Conservation (phyloP, 208 protist genomes). For the Ichthyophonus hoferi region DNA sequence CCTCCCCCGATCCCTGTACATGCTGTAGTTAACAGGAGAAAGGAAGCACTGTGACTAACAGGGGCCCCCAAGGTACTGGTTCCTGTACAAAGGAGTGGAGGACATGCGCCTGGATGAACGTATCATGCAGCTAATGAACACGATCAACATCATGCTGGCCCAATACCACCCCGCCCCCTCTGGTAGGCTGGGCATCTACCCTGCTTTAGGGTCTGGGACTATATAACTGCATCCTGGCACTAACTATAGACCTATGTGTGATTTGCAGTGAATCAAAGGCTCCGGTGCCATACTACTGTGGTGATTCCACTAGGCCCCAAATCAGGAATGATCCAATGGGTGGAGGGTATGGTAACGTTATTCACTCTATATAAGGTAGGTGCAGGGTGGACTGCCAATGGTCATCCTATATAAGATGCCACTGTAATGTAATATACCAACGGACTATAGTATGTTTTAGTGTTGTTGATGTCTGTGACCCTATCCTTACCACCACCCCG, state of each 20-base stretch:
- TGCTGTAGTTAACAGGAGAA: too few relatives aligned
- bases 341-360: constrained; percentile 44
- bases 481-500: too few relatives aligned
- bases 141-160: constrained; percentile 44
- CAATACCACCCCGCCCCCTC: neutral
- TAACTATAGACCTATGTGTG: too few relatives aligned
- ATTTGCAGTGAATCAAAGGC: neutral
- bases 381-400: too few relatives aligned
- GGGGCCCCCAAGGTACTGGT: constrained; percentile 48
- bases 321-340: constrained; percentile 60
- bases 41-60: too few relatives aligned
- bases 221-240: too few relatives aligned
- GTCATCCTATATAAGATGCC: too few relatives aligned
- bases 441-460: too few relatives aligned
- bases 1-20: too few relatives aligned
- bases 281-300: neutral
- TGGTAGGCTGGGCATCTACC: neutral
- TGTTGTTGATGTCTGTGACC: too few relatives aligned
- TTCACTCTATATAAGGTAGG: constrained; percentile 47
- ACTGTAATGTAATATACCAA: too few relatives aligned
- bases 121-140: constrained; percentile 62
- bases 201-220: too few relatives aligned
- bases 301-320: constrained; percentile 53
- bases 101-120: constrained; percentile 66
- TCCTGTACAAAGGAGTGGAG: constrained; percentile 66